Conservation (phyloP, 352 stramenopile species). For the Phytophthora cryptogea region DNA sequence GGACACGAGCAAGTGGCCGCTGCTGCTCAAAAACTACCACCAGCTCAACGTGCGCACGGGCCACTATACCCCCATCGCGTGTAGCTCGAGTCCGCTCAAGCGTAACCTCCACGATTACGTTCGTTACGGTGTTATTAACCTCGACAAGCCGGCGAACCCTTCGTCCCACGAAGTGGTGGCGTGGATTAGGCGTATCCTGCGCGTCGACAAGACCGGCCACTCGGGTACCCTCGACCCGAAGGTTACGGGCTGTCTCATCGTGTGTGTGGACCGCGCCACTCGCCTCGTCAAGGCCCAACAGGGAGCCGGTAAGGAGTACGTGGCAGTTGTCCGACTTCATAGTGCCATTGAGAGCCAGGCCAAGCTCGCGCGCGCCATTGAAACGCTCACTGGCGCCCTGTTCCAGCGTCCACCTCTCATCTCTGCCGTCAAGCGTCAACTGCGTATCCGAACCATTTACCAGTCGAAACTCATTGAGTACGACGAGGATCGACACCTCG, state of each 20-base stretch:
- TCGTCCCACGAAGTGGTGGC: slow-evolving; percentile 99
- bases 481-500: slow-evolving; percentile 97
- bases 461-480: slow-evolving; percentile 99
- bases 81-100: slow-evolving; percentile 96
- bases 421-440: slow-evolving; percentile 99
- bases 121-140: slow-evolving; percentile 99
- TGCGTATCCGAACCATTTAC: slow-evolving; percentile 99
- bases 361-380: slow-evolving; percentile 95
- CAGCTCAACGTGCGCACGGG: slow-evolving; percentile 98
- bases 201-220: slow-evolving; percentile 99
- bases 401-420: slow-evolving; percentile 99
- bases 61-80: slow-evolving; percentile 99
- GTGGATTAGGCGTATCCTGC: slow-evolving; percentile 99
- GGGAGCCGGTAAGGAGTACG: slow-evolving; percentile 99
- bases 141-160: slow-evolving; percentile 99
- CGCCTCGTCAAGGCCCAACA: slow-evolving; percentile 91
- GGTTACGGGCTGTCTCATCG: slow-evolving; percentile 99
- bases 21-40: slow-evolving; percentile 99
- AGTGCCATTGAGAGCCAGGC: slow-evolving; percentile 92
- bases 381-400: slow-evolving; percentile 99
- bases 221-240: slow-evolving; percentile 99
- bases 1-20: slow-evolving; percentile 98
- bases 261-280: slow-evolving; percentile 99
- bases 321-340: slow-evolving; percentile 98
- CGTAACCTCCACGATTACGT: slow-evolving; percentile 98